phyloP scores from a whole-genome alignment of 768 basidiomycete species.

The Collybia sp. region DNA sequence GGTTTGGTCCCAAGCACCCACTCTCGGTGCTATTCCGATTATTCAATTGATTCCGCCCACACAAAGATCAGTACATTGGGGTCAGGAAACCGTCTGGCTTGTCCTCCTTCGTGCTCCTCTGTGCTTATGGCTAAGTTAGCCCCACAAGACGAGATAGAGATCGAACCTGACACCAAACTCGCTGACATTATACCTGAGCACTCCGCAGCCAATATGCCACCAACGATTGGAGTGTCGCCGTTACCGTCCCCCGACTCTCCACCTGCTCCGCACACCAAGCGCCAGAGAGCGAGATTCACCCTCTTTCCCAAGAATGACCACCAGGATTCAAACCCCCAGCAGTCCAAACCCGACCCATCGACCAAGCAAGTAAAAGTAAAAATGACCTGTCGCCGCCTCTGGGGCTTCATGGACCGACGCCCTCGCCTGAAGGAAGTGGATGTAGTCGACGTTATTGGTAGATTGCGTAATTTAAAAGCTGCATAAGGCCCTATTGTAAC shows the following conservation, averaged over 20 bases:
- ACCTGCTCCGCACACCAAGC: constrained; percentile 11
- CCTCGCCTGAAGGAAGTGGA: constrained; percentile 26
- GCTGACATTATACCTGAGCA: no score
- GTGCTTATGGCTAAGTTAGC: no score
- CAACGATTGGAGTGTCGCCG: background rate
- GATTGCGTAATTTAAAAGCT: constrained; percentile 38
- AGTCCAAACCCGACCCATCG: constrained; percentile 4
- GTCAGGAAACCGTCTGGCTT: no score
- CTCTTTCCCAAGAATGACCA: constrained; percentile 54
- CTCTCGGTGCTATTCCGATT: no score
- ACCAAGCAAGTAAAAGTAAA: constrained; percentile 32
- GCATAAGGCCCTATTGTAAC: constrained; percentile 5
- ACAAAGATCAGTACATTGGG: no score
- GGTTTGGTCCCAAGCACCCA: no score
- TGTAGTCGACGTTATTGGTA: constrained; percentile 36
- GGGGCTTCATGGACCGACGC: constrained; percentile 25
- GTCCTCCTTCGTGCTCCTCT: no score
- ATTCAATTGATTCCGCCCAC: no score
- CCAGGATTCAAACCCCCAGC: constrained; percentile 28
- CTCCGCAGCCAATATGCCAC: no score
- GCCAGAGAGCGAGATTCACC: constrained; percentile 48
- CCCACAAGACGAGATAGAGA: no score
- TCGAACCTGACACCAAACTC: no score
- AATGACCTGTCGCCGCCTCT: constrained; percentile 34
- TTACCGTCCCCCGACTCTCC: background rate